Conservation (phyloP, 345 rosid genomes). For the Ricinus communis region DNA sequence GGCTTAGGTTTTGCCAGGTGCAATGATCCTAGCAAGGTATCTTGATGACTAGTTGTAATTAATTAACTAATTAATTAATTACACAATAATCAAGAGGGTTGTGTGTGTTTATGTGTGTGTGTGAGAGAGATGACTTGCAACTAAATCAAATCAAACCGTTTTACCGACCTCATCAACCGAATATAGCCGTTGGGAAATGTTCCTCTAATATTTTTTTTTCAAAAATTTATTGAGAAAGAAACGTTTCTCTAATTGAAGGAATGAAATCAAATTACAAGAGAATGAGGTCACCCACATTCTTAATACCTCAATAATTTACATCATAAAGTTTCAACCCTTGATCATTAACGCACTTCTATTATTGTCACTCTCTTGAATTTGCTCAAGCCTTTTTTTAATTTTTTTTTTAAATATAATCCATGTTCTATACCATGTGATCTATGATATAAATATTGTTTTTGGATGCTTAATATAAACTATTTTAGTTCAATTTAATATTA, state of each 20-base stretch:
- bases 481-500: background rate
- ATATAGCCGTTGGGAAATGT: conserved; percentile 31
- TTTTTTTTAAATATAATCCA: background rate
- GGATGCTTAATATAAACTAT: too few relatives aligned
- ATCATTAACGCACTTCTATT: conserved; percentile 17
- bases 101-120: too few relatives aligned
- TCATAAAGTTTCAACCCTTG: background rate
- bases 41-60: conserved; percentile 2
- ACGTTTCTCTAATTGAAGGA: background rate
- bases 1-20: conserved; percentile 43
- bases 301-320: conserved; percentile 16
- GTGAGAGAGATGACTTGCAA: background rate
- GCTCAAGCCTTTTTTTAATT: background rate
- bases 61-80: too few relatives aligned
- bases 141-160: conserved; percentile 22
- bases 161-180: conserved; percentile 41
- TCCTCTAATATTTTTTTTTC: background rate
- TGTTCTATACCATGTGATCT: conserved; percentile 31
- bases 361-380: background rate
- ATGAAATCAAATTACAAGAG: background rate
- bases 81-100: conserved; percentile 1
- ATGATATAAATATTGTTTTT: background rate
- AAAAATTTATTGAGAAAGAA: background rate
- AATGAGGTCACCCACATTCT: conserved; percentile 23
- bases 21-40: conserved; percentile 39